Base-by-base conservation (phyloP, 2,329 filamentous ascomycete genomes). In the Fusarium neocosmosporiellum region DNA sequence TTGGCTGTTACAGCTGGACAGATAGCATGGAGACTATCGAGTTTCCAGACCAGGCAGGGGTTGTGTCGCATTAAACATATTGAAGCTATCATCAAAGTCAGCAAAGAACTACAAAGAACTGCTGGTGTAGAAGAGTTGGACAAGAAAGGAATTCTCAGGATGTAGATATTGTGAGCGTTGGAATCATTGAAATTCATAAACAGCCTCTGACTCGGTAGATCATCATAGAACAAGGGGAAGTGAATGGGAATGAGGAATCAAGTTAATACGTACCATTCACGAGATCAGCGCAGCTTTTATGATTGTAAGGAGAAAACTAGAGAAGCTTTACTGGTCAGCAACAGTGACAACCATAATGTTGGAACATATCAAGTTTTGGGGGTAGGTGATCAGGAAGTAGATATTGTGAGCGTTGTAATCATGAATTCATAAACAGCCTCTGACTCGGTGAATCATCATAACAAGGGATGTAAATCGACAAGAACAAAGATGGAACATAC, bases 141-240 rank as follows among this genome's bases (percentile, higher is more conserved):
- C 18, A 33, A 34, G 20, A 11, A 39, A 18, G 4, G 27, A 31
- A 31, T 66, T 66, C 68, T 73, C 71, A 73, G 71, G 65, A 74
- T 68, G 65, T 54, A 60, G n/a, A 29, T 31, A 24, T 22, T 39
- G 34, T 82, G 76, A 80, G 75, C 60, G 74, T 81, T 80, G 73
- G 77, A 84, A 84, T 83, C 81, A 84, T 74, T 46, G 63, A 48
- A 69, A 65, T 80, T 85, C 84, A 85, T 85, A 85, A 85, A 85
- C 84, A 85, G 84, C 84, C 83, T 85, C 84, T 84, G 82, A 82
- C 77, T 77, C 77, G 65, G 71, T 73, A 63, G 78, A 78, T 84
- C 83, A 84, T 85, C 83, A 84, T 81, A 70, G 73, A 74, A 80
- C 64, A 14, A 33, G 41, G 29, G 60, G 39, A 22, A 43, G 46